These are phyloP conservation scores for Clitopilus hobsonii DNA, from an alignment of 768 basidiomycete genomes.

Conservation along the genomic window DNA sequence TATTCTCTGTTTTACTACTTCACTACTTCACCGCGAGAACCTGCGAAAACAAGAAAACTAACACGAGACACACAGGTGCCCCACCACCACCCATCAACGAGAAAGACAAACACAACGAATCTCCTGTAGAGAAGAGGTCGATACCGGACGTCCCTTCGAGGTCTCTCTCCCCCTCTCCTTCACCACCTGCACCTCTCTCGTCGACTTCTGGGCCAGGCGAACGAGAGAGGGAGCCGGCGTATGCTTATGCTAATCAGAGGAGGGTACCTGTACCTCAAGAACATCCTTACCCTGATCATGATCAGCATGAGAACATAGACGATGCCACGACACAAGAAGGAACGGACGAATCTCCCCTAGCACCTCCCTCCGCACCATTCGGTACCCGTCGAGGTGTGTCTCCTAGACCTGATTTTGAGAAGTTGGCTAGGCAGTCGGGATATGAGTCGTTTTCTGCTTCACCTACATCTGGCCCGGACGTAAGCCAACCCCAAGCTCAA, in stretches of 20 bases:
- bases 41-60: no score
- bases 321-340: no score
- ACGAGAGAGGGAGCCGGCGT: not conserved
- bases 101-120: not conserved
- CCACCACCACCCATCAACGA: no score
- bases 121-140: not conserved
- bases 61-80: no score
- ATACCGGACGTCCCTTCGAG: not conserved
- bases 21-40: no score
- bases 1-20: no score
- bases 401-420: conserved; percentile 31
- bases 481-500: no score
- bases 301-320: not conserved
- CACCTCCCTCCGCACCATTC: conserved; percentile 36
- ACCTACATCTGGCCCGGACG: no score
- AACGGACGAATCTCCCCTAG: conserved; percentile 10
- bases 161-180: not conserved
- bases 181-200: not conserved
- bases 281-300: not conserved
- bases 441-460: not conserved
- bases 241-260: not conserved
- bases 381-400: conserved; percentile 32
- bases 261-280: not conserved
- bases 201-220: not conserved
- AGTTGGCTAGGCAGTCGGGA: conserved; percentile 12